Base-by-base conservation (phyloP, 495 filamentous ascomycete species). In the Ascobolus immersus region DNA sequence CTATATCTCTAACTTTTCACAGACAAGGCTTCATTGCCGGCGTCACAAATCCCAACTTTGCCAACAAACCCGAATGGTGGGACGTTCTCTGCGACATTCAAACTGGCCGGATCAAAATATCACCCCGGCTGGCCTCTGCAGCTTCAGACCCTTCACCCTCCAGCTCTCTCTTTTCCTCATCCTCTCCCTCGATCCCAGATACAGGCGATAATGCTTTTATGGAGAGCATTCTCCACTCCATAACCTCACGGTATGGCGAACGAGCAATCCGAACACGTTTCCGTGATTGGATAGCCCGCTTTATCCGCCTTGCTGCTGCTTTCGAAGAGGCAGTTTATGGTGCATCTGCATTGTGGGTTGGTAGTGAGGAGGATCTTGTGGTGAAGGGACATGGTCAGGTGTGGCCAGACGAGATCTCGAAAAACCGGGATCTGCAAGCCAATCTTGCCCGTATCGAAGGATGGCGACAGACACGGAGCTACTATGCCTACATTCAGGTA, bases 261-360 rank as follows among this genome's bases (percentile, higher is more conserved):
- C 72, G 73, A 33, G 81, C 77, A 2, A 74, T 99, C 35, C 65
- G 86, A 13, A 67, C 75, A 15, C 91, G 81, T 56, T 93, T 77
- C 74, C 63, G 81, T 9, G 71, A 75, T 31, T 94, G 82, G 66
- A 70, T 93, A 10, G 58, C 71, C 33, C 80, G 79, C 46, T 94
- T 99, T 54, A 79, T 78, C 4, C 69, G 84, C 11, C 70, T 94
- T 22, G 73, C 86, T 4, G 80, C 86, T 1, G 79, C 79, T 9
- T 94, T 94, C 43, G 86, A 99, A 50, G 86, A 94, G 52, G 67
- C 67, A 17, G 86, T 99, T 4, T 93, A 84, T 42, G 89, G 86
- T 12, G 75, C 75, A 12, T 79, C 73, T 32, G 76, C 82, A 17
- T 61, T 96, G n/a, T 80, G 82, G 48, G 77, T 89, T 29, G 79